Base-by-base conservation (phyloP, 768 basidiomycete species). In the Kwoniella sp. region DNA sequence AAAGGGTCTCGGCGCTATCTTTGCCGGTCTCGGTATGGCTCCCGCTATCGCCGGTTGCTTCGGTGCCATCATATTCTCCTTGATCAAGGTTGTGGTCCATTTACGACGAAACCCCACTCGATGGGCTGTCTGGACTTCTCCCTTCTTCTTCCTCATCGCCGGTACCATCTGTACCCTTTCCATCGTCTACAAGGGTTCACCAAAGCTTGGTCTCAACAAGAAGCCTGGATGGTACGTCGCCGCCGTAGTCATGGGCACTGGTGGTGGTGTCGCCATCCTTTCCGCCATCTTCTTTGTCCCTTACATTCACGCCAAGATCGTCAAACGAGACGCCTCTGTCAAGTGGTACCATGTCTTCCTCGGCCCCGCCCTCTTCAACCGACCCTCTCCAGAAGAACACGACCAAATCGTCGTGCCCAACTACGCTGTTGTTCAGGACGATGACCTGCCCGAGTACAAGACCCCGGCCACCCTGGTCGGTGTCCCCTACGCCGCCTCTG, bases 281-380 rank as follows among this genome's bases (percentile, higher is more conserved):
- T 67, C 82, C 9, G 48, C 74, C 59, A 33, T 83, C 63, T 83
- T 82, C 73, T 82, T 80, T 76, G 58, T 82, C 7, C 82, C 82
- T 1, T 83, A 71, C 71, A 79, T 82, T 51, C 65, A 80, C 75
- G 59, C 64, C 64, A 80, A 80, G 60, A 78, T 81, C 56, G 66
- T 82, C 66, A 76, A 75, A 63, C 79, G 78, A 68, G 82, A 83
- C 63, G 76, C 81, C 75, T 79, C 79, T 47, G 55, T 82, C 37
- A 71, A 73, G 59, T 81, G 69, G 64, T 81, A 76, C 71, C 81
- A 82, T 69, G 80, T 81, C 72, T 80, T 82, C 79, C 55, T 74
- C 36, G 82, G 82, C 9, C 82, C 82, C 8, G 44, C 74, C 12
- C 77, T 82, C 9, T 81, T 79, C 78, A 71, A 63, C 15, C 76